A percentile compares a stretch with the other conserved stretches of the same genome.
Conservation (phyloP, 1,284 basidiomycete genomes). For the Cutaneotrichosporon sp. region DNA sequence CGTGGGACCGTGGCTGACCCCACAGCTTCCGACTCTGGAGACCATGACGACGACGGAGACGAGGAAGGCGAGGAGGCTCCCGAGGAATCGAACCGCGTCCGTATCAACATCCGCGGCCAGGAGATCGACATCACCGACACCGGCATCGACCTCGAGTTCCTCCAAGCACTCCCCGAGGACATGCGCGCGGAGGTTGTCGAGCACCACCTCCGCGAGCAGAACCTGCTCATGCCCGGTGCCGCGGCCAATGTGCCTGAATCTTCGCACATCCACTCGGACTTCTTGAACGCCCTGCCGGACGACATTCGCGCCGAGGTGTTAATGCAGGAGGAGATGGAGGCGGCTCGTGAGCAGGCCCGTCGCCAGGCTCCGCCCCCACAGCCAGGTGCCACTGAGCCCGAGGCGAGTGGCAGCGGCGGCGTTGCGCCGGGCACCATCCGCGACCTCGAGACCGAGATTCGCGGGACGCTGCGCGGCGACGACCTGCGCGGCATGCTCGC, state of each 20-base stretch:
- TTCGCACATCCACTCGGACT: slow-evolving; percentile 90
- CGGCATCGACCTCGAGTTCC: slow-evolving; percentile 96
- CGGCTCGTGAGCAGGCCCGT: slow-evolving; percentile 67
- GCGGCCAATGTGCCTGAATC: slow-evolving; percentile 69
- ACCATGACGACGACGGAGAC: slow-evolving; percentile 15
- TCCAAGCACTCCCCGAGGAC: slow-evolving; percentile 96
- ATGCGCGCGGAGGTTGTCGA: slow-evolving; percentile 98
- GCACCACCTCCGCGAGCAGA: slow-evolving; percentile 85
- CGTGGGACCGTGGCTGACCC: slow-evolving; percentile 45
- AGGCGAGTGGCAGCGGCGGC: slow-evolving; percentile 2
- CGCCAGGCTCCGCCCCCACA: slow-evolving; percentile 57
- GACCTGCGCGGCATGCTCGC: slow-evolving; percentile 14
- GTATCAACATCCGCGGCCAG: slow-evolving; percentile 85
- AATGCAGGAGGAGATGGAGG: slow-evolving; percentile 89
- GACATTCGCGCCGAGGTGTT: slow-evolving; percentile 96
- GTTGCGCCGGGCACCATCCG: background rate
- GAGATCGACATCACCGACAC: slow-evolving; percentile 98
- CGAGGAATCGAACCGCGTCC: slow-evolving; percentile 59
- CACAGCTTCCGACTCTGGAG: slow-evolving; percentile 44
- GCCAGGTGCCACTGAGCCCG: slow-evolving; percentile 31
- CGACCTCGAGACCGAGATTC: slow-evolving; percentile 12
- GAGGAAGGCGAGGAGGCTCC: slow-evolving; percentile 12
- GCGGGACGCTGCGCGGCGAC: slow-evolving; percentile 11
- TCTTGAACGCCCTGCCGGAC: slow-evolving; percentile 92
- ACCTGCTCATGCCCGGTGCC: slow-evolving; percentile 54